phyloP scores from a whole-genome alignment of 768 basidiomycete genomes.

The Trametes sanguinea region DNA sequence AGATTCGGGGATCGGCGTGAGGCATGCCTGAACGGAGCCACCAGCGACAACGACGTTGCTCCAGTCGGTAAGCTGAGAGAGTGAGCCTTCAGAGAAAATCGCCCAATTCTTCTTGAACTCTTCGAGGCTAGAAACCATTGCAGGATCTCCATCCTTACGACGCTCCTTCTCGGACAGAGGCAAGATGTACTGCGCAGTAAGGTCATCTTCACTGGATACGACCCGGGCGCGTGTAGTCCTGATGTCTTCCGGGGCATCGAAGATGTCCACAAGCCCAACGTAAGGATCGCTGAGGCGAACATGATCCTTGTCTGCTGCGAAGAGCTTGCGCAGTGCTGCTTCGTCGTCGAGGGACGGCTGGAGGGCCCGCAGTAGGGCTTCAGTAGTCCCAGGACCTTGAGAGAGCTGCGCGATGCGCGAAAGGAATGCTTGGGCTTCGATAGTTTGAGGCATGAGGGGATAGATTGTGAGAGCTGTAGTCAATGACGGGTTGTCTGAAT shows the following conservation, averaged over 20 bases:
- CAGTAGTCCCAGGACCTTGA: slow-evolving; percentile 24
- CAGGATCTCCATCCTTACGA: slow-evolving; percentile 50
- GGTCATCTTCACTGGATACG: slow-evolving; percentile 46
- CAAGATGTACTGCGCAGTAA: slow-evolving; percentile 53
- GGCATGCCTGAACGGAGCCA: slow-evolving; percentile 59
- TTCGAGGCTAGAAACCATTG: slow-evolving; percentile 51
- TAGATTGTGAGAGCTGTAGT: too few species aligned
- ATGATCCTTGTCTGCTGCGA: slow-evolving; percentile 53
- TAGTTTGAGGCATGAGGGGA: slow-evolving; percentile 29
- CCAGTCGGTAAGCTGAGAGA: slow-evolving; percentile 62
- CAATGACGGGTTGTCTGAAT: too few species aligned
- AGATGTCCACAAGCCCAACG: slow-evolving; percentile 63
- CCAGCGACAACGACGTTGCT: slow-evolving; percentile 65
- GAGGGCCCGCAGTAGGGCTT: slow-evolving; percentile 41
- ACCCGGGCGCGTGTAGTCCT: slow-evolving; percentile 53
- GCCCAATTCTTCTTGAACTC: slow-evolving; percentile 67
- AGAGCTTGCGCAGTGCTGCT: slow-evolving; percentile 53
- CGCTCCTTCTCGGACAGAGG: slow-evolving; percentile 47
- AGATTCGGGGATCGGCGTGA: slow-evolving; percentile 50
- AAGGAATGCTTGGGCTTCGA: slow-evolving; percentile 33
- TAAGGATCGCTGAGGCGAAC: slow-evolving; percentile 46
- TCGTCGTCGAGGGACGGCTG: slow-evolving; percentile 60
- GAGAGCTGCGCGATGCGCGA: slow-evolving; percentile 30
- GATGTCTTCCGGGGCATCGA: slow-evolving; percentile 50
- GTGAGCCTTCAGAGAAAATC: slow-evolving; percentile 61